Base-by-base conservation (phyloP, 345 rosid genomes). In the Dovyalis caffra region DNA sequence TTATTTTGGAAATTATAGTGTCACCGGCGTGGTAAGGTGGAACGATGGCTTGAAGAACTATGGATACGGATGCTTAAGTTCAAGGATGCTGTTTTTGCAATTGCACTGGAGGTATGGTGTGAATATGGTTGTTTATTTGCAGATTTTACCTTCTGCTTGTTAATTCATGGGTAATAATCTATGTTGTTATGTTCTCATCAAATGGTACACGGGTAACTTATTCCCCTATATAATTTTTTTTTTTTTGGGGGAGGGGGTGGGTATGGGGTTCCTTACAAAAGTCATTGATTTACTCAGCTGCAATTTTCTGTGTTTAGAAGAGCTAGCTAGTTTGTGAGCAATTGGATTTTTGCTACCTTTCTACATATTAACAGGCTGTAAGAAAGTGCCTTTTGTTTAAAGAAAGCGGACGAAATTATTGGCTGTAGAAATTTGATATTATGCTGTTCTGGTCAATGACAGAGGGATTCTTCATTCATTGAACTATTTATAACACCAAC, bases 51-150 rank as follows among this genome's bases (percentile, higher is more conserved):
- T 26, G 91, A 88, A 78, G 96, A 93, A 77, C 84, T 95, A 76
- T 95, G 98, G 98, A 72, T 82, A 67, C 90, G 92, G 93, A 86
- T 90, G 90, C 79, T 86, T 76, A 88, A 89, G 83, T 90, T 91
- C 85, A 95, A 93, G 80, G 97, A 91, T 81, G 64, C 76, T 57
- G 88, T 90, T 34, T 86, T 88, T 80, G 78, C 87, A 31, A 78
- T 84, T 73, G 90, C 90, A 37, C 67, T 91, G 77, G 94, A 90
- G 94, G 99, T 93, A 89, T 56, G 25, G 5, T 12, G 32, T 65
- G 43, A 49, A 32, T 40, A 53, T 43, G 38, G 14, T 35, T 31
- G 28, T 53, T 16, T 73, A 1, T n/a, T 45, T 72, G 15, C 32
- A 75, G 23, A 68, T 38, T 9, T 66, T 3, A 18, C 29, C 29